Percentiles rank a stretch among this genome's conserved stretches.
These are phyloP conservation scores for Tulasnella sp. DNA, from an alignment of 768 basidiomycete genomes.

Conservation along the genomic window DNA sequence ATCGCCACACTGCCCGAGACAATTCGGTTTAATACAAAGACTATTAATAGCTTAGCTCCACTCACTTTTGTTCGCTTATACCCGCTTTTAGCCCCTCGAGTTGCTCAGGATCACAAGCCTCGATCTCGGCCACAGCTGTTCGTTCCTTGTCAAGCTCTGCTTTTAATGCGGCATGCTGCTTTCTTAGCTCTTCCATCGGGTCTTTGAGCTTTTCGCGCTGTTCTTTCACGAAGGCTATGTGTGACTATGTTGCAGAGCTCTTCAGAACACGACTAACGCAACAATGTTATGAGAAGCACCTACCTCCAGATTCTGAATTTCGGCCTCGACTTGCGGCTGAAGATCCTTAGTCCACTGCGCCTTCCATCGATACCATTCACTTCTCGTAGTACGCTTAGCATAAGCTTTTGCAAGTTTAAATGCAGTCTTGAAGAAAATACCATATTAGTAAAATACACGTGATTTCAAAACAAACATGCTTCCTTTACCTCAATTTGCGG, in stretches of 20 bases:
- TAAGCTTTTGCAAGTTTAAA: constrained; percentile 8
- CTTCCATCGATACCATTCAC: constrained; percentile 11
- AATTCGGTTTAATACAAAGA: background rate
- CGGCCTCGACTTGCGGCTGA: constrained; percentile 1
- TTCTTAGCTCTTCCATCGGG: constrained; percentile 6
- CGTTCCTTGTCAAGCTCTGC: constrained; percentile 9
- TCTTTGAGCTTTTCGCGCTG: constrained; percentile 4
- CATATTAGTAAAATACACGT: too few relatives aligned
- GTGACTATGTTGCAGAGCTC: background rate
- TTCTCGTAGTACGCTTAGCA: constrained; percentile 3
- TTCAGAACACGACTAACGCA: background rate
- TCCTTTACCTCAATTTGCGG: constrained; percentile 6
- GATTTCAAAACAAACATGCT: too few relatives aligned
- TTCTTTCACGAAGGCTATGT: background rate
- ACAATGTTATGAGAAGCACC: background rate
- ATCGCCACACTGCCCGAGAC: background rate
- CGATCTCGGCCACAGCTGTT: constrained; percentile 5
- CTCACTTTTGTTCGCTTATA: constrained; percentile 13
- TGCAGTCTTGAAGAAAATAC: too few relatives aligned
- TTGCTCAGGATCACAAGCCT: constrained; percentile 9
- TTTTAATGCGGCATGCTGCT: constrained; percentile 1
- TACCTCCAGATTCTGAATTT: constrained; percentile 8
- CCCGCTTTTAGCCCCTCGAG: constrained; percentile 8
- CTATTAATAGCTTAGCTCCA: background rate
- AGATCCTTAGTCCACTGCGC: constrained; percentile 7